Evolutionary conservation across 2,329 filamentous ascomycete genomes (phyloP).

Genomic region (Aspergillus flavus): DNA sequence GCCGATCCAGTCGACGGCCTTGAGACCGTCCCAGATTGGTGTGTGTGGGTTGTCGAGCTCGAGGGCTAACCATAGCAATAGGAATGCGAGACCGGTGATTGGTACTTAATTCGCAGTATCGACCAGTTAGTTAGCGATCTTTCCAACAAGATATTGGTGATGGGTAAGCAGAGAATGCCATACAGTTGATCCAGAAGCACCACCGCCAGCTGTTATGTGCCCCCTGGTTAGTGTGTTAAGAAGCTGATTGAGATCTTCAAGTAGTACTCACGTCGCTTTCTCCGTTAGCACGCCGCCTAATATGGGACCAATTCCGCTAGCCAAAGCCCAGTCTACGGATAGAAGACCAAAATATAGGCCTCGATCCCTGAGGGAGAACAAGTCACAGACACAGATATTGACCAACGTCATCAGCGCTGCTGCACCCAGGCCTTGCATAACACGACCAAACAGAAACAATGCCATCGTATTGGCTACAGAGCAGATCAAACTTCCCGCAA

Average conservation of each 20-base stretch:
- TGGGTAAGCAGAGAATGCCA: neutral
- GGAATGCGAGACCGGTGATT: constrained; percentile 60
- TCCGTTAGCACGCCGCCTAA: constrained; percentile 32
- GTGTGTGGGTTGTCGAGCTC: constrained; percentile 64
- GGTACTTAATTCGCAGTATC: constrained; percentile 46
- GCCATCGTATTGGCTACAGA: constrained; percentile 45
- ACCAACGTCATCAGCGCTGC: constrained; percentile 53
- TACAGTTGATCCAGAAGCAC: constrained; percentile 63
- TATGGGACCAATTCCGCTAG: constrained; percentile 37
- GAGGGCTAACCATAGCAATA: constrained; percentile 62
- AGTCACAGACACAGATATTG: constrained; percentile 53
- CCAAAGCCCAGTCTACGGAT: constrained; percentile 53
- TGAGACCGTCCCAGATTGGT: constrained; percentile 58
- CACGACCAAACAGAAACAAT: constrained; percentile 53
- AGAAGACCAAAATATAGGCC: constrained; percentile 6
- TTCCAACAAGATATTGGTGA: neutral
- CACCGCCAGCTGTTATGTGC: constrained; percentile 55
- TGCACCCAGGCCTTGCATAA: constrained; percentile 53
- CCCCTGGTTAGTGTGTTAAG: neutral
- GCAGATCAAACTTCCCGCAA: constrained; percentile 49
- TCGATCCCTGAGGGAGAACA: constrained; percentile 44
- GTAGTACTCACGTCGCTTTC: constrained; percentile 15
- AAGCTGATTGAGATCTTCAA: neutral
- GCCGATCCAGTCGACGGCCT: constrained; percentile 67
- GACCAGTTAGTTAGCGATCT: neutral